Percentiles rank a stretch among this genome's conserved stretches.
Conservation (phyloP, 108 stramenopile genomes). For the Chaetoceros tenuissimus region DNA sequence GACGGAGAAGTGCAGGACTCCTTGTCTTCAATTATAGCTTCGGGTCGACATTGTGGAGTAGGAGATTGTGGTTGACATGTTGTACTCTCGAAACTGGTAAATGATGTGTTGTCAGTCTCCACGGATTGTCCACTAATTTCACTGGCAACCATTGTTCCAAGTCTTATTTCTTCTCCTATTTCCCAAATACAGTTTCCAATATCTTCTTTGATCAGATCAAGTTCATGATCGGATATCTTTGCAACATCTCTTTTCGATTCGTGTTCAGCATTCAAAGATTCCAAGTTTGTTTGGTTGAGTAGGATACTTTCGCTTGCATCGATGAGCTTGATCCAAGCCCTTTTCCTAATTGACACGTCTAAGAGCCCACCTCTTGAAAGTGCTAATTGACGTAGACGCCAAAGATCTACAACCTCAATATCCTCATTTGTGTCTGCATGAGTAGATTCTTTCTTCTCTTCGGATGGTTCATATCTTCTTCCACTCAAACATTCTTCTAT, state of each 20-base stretch:
- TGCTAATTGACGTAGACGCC: conserved; percentile 70
- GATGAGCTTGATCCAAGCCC: conserved; percentile 22
- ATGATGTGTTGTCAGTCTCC: background rate
- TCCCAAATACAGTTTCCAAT: conserved; percentile 2
- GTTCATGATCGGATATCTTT: background rate
- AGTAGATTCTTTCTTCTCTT: too few species aligned
- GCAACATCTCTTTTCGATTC: background rate
- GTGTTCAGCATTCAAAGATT: background rate
- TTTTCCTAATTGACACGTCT: conserved; percentile 9
- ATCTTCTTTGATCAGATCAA: conserved; percentile 1
- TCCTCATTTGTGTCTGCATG: too few species aligned
- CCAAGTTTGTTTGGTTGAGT: background rate
- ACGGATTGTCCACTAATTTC: background rate
- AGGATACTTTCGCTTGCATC: conserved; percentile 11
- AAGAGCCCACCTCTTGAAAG: conserved; percentile 59
- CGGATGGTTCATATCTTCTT: background rate
- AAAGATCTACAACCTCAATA: conserved; percentile 51
- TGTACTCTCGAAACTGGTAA: background rate
- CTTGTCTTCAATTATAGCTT: background rate
- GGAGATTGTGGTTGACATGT: background rate
- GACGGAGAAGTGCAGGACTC: too few species aligned
- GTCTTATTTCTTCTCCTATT: conserved; percentile 4
- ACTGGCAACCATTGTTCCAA: background rate
- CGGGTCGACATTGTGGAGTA: background rate
- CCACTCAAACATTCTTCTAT: background rate